Evolutionary conservation across 164 flowering plant genomes (phyloP).

Genomic region (Magnolia officinalis): DNA sequence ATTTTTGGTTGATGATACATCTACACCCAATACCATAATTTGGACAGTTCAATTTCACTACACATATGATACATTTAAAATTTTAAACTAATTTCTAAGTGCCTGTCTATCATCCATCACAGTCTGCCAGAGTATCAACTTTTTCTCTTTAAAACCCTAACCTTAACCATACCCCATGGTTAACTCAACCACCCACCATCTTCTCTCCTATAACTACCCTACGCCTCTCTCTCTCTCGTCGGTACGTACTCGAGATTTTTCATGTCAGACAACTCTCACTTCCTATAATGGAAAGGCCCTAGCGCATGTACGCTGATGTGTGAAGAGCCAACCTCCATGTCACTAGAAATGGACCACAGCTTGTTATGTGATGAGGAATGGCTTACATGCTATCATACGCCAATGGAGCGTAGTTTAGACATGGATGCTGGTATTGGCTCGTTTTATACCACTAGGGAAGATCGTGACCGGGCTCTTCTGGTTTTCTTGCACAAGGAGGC

Average conservation of each 20-base stretch:
- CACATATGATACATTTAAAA: no score
- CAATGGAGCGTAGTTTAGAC: not conserved
- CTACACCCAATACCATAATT: no score
- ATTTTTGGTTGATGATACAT: no score
- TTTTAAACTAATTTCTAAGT: not conserved
- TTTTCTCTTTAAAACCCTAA: not conserved
- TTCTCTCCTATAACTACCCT: not conserved
- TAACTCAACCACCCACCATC: not conserved
- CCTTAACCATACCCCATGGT: not conserved
- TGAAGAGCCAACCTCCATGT: not conserved
- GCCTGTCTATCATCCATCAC: not conserved
- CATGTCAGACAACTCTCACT: constrained; percentile 8
- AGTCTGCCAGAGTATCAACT: not conserved
- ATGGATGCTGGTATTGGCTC: not conserved
- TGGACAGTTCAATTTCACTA: no score
- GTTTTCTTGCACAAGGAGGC: constrained; percentile 40
- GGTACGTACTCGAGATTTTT: not conserved
- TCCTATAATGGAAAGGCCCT: not conserved
- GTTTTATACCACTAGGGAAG: constrained; percentile 28
- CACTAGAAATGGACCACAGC: constrained; percentile 25
- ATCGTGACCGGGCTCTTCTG: constrained; percentile 27
- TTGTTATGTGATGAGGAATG: constrained; percentile 58
- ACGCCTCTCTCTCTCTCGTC: not conserved
- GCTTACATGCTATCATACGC: constrained; percentile 21
- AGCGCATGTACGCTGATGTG: not conserved